A percentile compares a stretch with the other conserved stretches of the same genome.
Evolutionary conservation across 1,139 yeast species (phyloP).

Genomic region (Casaregolazyma suthepensis): DNA sequence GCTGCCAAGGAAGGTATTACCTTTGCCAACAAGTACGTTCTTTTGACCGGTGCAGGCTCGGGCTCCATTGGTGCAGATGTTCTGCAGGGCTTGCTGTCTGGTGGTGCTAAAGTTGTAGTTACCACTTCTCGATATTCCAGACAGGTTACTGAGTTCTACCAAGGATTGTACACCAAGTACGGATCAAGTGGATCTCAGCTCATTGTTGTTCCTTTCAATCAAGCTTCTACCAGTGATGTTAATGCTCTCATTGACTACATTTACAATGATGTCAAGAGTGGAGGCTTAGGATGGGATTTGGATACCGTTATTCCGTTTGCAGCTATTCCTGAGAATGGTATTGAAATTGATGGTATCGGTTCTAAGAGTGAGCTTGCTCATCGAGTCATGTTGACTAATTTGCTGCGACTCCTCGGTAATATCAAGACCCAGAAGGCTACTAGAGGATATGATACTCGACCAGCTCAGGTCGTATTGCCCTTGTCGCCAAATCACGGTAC

Average conservation of each 20-base stretch:
- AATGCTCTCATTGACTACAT: constrained; percentile 79
- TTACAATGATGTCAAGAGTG: constrained; percentile 72
- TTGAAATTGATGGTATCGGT: constrained; percentile 86
- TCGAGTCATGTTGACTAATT: constrained; percentile 95
- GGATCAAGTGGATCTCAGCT: constrained; percentile 91
- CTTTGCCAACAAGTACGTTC: constrained; percentile 80
- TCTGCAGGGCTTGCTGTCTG: constrained; percentile 87
- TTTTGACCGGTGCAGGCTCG: constrained; percentile 97
- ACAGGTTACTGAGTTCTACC: constrained; percentile 92
- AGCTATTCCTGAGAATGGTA: constrained; percentile 97
- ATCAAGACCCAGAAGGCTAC: constrained; percentile 76
- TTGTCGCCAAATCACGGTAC: constrained; percentile 98
- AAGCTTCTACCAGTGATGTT: constrained; percentile 93
- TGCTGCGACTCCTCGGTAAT: constrained; percentile 85
- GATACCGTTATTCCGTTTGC: constrained; percentile 96
- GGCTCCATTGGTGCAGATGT: constrained; percentile 98
- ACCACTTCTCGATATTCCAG: constrained; percentile 95
- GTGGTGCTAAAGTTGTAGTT: constrained; percentile 96
- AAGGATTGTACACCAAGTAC: constrained; percentile 81
- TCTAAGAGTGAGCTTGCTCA: constrained; percentile 97
- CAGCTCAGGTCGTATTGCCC: constrained; percentile 95
- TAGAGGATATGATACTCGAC: constrained; percentile 82
- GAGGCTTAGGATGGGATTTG: constrained; percentile 97
- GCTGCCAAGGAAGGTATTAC: constrained; percentile 91
- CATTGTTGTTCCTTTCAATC: constrained; percentile 96